Evolutionary conservation across 371 early-diverging fungal genomes (phyloP), one percentile per base, ranked within the genome.

Genomic region (Mycotypha africana): DNA sequence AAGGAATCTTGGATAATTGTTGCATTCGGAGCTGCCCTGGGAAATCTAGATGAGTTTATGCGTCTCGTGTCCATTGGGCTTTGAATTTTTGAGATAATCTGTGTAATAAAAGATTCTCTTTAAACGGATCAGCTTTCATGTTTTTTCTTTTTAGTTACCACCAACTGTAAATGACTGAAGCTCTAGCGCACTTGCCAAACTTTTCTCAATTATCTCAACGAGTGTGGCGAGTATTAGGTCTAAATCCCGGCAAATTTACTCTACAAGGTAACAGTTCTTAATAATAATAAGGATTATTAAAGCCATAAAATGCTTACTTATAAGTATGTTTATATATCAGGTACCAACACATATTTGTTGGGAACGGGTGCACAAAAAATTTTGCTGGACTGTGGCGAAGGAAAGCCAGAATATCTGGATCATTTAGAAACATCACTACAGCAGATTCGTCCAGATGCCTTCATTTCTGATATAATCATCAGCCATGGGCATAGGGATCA

Each of bases 321-420:
- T 3, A 46, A 23, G 14, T 22, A 30, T 25, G 8, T n/a, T 16
- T n/a, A 21, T 6, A 1, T 49, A 28, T 9, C 25, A 81, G 84
- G 93, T 22, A 91, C 95, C 33, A 95, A 95, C 55, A 91, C 90
- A 0, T 95, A 93, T 53, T 33, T 95, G n/a, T 67, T 93, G 20
- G 95, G 95, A 10, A 65, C 72, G 6, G 93, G 93, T 0, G 36
- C 67, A 12, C 51, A 60, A 23, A 82, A 90, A 22, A 49, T 89
- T 2, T 70, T 95, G 5, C 62, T 95, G 1, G 94, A 95, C 46
- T 80, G 88, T 5, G 95, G 92, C 19, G 81, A 88, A 42, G 93
- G 93, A 17, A 60, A 77, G 11, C 68, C 84, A 0, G 86, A 73
- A 16, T 95, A 88, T 58, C 42, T 76, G 1, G 49, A 64, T 0